These are phyloP conservation scores for Ophiocordyceps camponoti-rufipedis DNA, from an alignment of 2,329 filamentous ascomycete genomes.

Conservation along the genomic window DNA sequence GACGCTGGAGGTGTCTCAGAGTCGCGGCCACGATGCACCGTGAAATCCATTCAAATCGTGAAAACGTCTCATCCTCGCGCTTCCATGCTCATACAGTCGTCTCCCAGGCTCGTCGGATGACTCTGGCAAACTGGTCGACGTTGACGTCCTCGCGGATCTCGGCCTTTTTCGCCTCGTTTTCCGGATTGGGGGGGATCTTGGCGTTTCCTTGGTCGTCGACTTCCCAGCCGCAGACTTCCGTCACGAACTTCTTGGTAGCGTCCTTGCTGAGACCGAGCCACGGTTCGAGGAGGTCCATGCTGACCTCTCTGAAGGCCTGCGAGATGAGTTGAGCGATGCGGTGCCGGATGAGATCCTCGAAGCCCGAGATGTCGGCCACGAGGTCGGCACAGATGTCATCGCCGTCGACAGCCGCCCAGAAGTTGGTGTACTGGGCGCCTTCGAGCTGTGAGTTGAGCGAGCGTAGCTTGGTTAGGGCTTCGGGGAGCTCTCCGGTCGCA, in stretches of 20 bases:
- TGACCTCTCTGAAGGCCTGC: constrained; percentile 59
- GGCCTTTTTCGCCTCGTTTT: constrained; percentile 92
- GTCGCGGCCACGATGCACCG: too few relatives aligned
- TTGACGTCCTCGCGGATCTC: constrained; percentile 92
- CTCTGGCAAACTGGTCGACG: constrained; percentile 66
- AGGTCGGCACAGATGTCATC: constrained; percentile 94
- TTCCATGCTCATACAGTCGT: constrained; percentile 25
- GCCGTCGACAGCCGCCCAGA: constrained; percentile 84
- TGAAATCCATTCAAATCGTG: background rate
- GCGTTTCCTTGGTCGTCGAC: constrained; percentile 50
- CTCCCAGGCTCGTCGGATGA: constrained; percentile 75
- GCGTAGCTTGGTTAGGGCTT: constrained; percentile 79
- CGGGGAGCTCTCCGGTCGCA: constrained; percentile 55
- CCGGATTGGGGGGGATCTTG: constrained; percentile 75
- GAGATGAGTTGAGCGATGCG: constrained; percentile 78
- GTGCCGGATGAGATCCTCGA: constrained; percentile 84
- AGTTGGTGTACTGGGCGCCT: constrained; percentile 73
- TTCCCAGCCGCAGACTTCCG: constrained; percentile 74
- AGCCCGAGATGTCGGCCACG: constrained; percentile 82
- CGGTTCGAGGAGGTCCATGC: constrained; percentile 47
- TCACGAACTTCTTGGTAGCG: constrained; percentile 58
- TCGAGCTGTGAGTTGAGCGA: constrained; percentile 74
- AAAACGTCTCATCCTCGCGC: background rate
- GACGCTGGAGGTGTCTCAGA: background rate
- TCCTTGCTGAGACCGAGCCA: constrained; percentile 59